phyloP scores from a whole-genome alignment of 2,329 filamentous ascomycete species.

The Akanthomyces muscarius region DNA sequence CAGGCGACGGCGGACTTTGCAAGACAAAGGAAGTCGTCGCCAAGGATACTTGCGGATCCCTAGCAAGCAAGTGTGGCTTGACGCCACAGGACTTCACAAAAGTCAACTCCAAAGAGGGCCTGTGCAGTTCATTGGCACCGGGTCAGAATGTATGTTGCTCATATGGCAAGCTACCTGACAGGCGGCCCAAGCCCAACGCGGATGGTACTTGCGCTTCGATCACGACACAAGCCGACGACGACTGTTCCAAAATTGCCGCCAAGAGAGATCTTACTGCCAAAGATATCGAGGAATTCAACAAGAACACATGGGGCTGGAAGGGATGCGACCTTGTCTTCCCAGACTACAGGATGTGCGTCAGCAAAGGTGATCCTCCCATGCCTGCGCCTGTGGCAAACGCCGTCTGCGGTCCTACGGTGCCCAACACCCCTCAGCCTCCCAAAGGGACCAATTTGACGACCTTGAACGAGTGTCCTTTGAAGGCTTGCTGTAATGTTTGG shows the following conservation, averaged over 20 bases:
- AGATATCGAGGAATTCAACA: slow-evolving; percentile 36
- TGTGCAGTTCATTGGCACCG: slow-evolving; percentile 28
- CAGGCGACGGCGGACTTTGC: slow-evolving; percentile 25
- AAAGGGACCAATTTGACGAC: slow-evolving; percentile 31
- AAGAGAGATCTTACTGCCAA: slow-evolving; percentile 31
- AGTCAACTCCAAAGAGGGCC: slow-evolving; percentile 28
- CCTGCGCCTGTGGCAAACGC: slow-evolving; percentile 25
- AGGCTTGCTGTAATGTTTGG: slow-evolving; percentile 39
- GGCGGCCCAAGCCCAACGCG: slow-evolving; percentile 30
- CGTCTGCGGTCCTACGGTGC: slow-evolving; percentile 41
- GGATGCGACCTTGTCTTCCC: slow-evolving; percentile 28
- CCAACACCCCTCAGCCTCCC: slow-evolving; percentile 32
- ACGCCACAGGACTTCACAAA: slow-evolving; percentile 31
- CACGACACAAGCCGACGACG: slow-evolving; percentile 28
- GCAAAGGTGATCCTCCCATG: slow-evolving; percentile 28
- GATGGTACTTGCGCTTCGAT: slow-evolving; percentile 31
- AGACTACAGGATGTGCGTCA: slow-evolving; percentile 28
- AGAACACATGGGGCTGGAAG: slow-evolving; percentile 36
- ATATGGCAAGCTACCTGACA: slow-evolving; percentile 31
- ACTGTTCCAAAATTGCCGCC: slow-evolving; percentile 34
- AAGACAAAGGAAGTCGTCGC: slow-evolving; percentile 28
- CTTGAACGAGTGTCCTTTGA: slow-evolving; percentile 45
- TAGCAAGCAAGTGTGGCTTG: slow-evolving; percentile 37
- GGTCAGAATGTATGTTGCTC: slow-evolving; percentile 37
- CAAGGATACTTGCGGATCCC: slow-evolving; percentile 32